phyloP scores from a whole-genome alignment of 2,329 filamentous ascomycete genomes.

The Aspergillus flavus region DNA sequence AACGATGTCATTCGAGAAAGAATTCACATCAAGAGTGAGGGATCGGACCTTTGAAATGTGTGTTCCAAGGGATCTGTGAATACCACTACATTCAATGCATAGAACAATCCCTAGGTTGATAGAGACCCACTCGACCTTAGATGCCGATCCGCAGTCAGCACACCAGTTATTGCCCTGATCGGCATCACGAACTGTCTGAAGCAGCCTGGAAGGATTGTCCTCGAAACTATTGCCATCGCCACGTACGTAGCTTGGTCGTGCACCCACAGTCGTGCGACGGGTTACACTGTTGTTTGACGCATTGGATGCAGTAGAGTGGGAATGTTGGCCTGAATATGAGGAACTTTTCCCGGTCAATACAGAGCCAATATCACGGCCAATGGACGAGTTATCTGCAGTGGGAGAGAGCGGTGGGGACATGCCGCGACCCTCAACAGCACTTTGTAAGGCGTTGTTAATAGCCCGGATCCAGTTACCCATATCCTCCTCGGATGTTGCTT shows the following conservation, averaged over 20 bases:
- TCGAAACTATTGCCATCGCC: constrained; percentile 73
- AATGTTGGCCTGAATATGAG: constrained; percentile 58
- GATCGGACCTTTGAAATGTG: constrained; percentile 98
- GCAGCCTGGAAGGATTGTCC: constrained; percentile 79
- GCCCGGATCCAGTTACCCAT: constrained; percentile 96
- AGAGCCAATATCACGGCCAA: constrained; percentile 85
- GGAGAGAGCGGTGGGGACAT: constrained; percentile 50
- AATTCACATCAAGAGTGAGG: constrained; percentile 90
- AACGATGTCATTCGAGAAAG: constrained; percentile 95
- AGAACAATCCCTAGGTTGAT: constrained; percentile 96
- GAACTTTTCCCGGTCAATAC: constrained; percentile 90
- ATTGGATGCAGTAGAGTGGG: constrained; percentile 42
- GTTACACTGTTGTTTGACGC: constrained; percentile 61
- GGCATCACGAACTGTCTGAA: constrained; percentile 83
- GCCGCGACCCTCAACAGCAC: constrained; percentile 83
- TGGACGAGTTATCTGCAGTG: constrained; percentile 56
- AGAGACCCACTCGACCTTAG: constrained; percentile 98
- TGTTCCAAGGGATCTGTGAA: constrained; percentile 92
- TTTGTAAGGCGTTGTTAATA: constrained; percentile 96
- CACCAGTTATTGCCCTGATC: constrained; percentile 94
- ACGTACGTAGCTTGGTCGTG: constrained; percentile 72
- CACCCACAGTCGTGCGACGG: constrained; percentile 88
- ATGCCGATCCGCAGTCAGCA: constrained; percentile 87
- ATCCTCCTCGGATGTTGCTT: constrained; percentile 96
- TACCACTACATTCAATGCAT: constrained; percentile 97